A percentile compares a stretch with the other conserved stretches of the same genome.
Evolutionary conservation across 2,329 filamentous ascomycete species (phyloP).

Genomic region (Leptographium procerum): DNA sequence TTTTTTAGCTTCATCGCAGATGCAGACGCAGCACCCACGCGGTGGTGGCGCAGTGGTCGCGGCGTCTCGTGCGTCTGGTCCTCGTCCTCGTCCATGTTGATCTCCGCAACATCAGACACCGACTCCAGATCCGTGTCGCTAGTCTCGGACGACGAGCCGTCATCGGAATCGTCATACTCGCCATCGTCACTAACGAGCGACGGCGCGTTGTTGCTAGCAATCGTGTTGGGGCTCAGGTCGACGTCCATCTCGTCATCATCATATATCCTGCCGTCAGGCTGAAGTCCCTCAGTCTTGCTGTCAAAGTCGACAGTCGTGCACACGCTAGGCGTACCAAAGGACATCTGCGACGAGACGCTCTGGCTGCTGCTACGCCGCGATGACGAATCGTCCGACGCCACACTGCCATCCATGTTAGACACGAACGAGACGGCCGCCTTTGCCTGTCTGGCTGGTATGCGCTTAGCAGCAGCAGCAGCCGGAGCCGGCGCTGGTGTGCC

Average conservation of each 20-base stretch:
- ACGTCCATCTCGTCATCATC: slow-evolving; percentile 37
- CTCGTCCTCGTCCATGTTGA: slow-evolving; percentile 47
- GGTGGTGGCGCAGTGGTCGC: slow-evolving; percentile 31
- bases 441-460: slow-evolving; percentile 46
- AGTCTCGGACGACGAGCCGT: slow-evolving; percentile 48
- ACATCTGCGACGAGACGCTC: slow-evolving; percentile 29
- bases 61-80: slow-evolving; percentile 18
- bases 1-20: slow-evolving; percentile 39
- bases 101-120: slow-evolving; percentile 50
- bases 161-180: slow-evolving; percentile 63
- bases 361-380: slow-evolving; percentile 47
- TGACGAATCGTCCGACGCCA: background rate
- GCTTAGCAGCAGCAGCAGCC: slow-evolving; percentile 28
- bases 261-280: slow-evolving; percentile 26
- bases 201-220: slow-evolving; percentile 64
- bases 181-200: slow-evolving; percentile 73
- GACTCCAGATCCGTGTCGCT: slow-evolving; percentile 49
- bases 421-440: slow-evolving; percentile 34
- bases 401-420: slow-evolving; percentile 16
- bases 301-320: slow-evolving; percentile 18
- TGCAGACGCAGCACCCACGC: slow-evolving; percentile 21
- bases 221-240: slow-evolving; percentile 57
- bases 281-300: slow-evolving; percentile 7
- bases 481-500: background rate
- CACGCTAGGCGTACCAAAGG: slow-evolving; percentile 27